These are phyloP conservation scores for Ceratocystis smalleyi DNA, from an alignment of 2,329 filamentous ascomycete genomes.

Conservation along the genomic window DNA sequence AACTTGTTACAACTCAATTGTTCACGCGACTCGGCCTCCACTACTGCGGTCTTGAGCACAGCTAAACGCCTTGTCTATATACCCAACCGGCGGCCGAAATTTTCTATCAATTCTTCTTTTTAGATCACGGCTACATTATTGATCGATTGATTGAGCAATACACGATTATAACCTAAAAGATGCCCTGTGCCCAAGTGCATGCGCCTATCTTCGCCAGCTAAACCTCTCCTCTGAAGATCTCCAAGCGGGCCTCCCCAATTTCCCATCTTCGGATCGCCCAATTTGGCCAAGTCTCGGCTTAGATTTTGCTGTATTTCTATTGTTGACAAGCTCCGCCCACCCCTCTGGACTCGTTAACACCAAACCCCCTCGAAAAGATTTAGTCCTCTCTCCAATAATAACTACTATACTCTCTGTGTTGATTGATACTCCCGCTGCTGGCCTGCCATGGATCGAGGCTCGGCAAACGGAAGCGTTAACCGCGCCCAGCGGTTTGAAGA, in stretches of 20 bases:
- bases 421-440: neutral
- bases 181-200: slow-evolving; percentile 1
- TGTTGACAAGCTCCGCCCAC: neutral
- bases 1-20: neutral
- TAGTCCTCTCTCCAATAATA: neutral
- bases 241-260: neutral
- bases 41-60: neutral
- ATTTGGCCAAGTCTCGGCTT: neutral
- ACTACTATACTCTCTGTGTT: neutral
- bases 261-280: neutral
- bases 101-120: neutral
- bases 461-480: slow-evolving; percentile 7
- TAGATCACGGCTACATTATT: neutral
- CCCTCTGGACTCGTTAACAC: neutral
- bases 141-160: neutral
- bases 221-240: neutral
- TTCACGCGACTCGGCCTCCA: neutral
- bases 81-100: neutral
- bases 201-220: slow-evolving; percentile 1
- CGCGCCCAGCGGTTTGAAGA: slow-evolving; percentile 83
- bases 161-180: neutral
- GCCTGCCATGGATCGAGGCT: neutral
- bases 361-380: neutral
- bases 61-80: neutral
- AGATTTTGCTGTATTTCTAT: neutral